phyloP scores from a whole-genome alignment of 257 asterid genomes.

The Marsdenia floribunda region DNA sequence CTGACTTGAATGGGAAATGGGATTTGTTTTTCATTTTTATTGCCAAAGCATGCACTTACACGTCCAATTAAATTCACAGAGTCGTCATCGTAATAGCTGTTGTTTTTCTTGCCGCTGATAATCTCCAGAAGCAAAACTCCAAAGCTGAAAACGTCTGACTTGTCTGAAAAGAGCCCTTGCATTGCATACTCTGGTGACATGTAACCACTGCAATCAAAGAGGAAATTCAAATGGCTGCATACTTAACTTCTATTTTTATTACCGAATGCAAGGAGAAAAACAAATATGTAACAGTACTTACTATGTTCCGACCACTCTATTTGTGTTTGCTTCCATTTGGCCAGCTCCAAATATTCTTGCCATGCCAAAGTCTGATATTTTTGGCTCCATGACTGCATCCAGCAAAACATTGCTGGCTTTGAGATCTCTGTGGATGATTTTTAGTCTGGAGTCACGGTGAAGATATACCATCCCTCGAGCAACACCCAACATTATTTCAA shows the following conservation, averaged over 20 bases:
- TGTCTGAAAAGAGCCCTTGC: slow-evolving; percentile 32
- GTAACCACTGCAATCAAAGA: slow-evolving; percentile 29
- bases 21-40: background rate
- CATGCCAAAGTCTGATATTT: slow-evolving; percentile 41
- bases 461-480: slow-evolving; percentile 35
- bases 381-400: slow-evolving; percentile 30
- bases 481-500: slow-evolving; percentile 23
- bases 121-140: slow-evolving; percentile 32
- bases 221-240: background rate
- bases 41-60: slow-evolving; percentile 21
- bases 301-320: slow-evolving; percentile 35
- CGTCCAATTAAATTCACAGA: slow-evolving; percentile 20
- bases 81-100: slow-evolving; percentile 2
- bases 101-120: slow-evolving; percentile 25
- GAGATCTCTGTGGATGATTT: slow-evolving; percentile 35
- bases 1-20: background rate
- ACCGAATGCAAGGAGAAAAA: background rate
- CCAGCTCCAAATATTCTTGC: slow-evolving; percentile 31
- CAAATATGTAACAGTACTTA: slow-evolving; percentile 7
- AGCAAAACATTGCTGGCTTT: slow-evolving; percentile 35
- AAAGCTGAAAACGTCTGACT: slow-evolving; percentile 30
- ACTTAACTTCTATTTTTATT: background rate
- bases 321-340: slow-evolving; percentile 30
- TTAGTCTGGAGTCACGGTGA: slow-evolving; percentile 31
- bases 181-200: slow-evolving; percentile 45